Conservation (phyloP, 2,329 filamentous ascomycete species). For the Xylaria sp. region DNA sequence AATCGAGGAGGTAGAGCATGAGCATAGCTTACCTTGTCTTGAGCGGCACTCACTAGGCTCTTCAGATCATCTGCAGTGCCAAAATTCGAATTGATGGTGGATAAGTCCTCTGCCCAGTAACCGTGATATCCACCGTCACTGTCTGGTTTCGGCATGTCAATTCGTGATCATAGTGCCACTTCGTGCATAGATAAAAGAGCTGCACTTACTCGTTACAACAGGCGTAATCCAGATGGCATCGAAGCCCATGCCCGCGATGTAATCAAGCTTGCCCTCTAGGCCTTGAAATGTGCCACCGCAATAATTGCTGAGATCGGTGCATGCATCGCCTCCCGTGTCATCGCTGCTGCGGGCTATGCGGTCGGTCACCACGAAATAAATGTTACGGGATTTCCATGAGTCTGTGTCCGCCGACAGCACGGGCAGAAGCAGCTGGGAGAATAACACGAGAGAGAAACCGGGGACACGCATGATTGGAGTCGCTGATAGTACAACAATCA, state of each 20-base stretch:
- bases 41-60: conserved; percentile 64
- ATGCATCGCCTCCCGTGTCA: conserved; percentile 57
- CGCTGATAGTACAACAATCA: neutral
- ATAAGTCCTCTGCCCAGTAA: conserved; percentile 64
- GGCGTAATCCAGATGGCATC: conserved; percentile 70
- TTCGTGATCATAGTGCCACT: conserved; percentile 4
- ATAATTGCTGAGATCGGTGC: conserved; percentile 58
- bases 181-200: neutral
- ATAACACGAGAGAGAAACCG: conserved; percentile 28
- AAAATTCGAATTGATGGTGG: conserved; percentile 66
- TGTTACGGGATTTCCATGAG: conserved; percentile 64
- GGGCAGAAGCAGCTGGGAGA: conserved; percentile 37
- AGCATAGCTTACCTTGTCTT: conserved; percentile 59
- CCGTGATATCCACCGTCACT: conserved; percentile 63
- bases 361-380: conserved; percentile 69
- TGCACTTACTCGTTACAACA: conserved; percentile 58
- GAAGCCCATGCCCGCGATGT: conserved; percentile 71
- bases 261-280: conserved; percentile 68
- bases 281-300: conserved; percentile 72
- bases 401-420: conserved; percentile 50
- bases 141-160: conserved; percentile 42
- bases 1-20: neutral
- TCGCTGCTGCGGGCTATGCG: conserved; percentile 62
- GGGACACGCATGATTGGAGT: conserved; percentile 34
- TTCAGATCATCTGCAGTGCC: conserved; percentile 70